Evolutionary conservation across 345 rosid species (phyloP), one percentile per base, ranked within the genome.

Genomic region (Cardamine resedifolia): DNA sequence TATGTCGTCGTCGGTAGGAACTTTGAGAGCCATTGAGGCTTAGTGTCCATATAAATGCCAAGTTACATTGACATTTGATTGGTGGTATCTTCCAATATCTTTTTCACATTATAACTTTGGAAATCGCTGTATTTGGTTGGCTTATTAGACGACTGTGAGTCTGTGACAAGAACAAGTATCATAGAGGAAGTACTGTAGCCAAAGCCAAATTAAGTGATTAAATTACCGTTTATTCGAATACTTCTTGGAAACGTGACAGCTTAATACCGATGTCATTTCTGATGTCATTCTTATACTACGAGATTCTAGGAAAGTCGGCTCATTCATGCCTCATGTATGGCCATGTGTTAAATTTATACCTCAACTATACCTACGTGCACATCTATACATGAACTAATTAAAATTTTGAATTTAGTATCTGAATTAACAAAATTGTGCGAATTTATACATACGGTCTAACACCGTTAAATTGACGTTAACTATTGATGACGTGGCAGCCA

Each of bases 91-190:
- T 53, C 64, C 58, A 34, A 34, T 73, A 57, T 73, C 59, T 14
- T 16, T 27, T 65, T 58, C 72, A 27, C 77, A 58, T 15, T 15
- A 14, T 0, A 56, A 47, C 11, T 7, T 58, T 66, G 66, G 38
- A 58, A 65, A 2, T 73, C 24, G 44, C 16, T 58, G 66, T 67
- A 58, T 49, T 74, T 66, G 55, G 61, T 59, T 60, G 66, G 50
- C 73, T 39, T 74, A 74, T 74, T 74, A 74, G 73, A 74, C 73
- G 73, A 74, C 73, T 59, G 9, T 7, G 56, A 28, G 27, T 47
- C 66, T 23, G 12, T 66, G 59, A 57, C 7, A 14, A 21, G 9
- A 38, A 66, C 18, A 19, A 21, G 30, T 19, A 57, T 65, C 27
- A 65, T 47, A 14, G 34, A 65, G 14, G 52, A 18, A 65, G 9